Base-by-base conservation (phyloP, 345 rosid genomes). In the Bruguiera sexangula region DNA sequence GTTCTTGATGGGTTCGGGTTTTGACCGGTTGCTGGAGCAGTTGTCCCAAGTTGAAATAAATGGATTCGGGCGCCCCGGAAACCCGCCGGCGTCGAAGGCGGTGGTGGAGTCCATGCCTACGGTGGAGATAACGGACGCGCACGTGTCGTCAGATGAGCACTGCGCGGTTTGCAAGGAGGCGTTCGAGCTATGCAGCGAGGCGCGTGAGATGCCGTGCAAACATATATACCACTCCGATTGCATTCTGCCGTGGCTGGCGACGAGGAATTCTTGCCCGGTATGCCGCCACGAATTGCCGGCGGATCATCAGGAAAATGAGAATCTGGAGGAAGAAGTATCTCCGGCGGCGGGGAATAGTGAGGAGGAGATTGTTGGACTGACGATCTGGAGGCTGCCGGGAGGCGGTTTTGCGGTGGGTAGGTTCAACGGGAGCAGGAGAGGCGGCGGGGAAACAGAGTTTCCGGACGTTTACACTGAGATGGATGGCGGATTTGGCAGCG, bases 351-450 rank as follows among this genome's bases (percentile, higher is more conserved):
- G 18, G 50, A 43, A 13, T 4, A 22, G 29, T 4, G 29, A 55
- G 29, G 83, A 78, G 24, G 73, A 79, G 53, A 53, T 86, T 1
- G 85, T 85, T 11, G 92, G 94, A n/a, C 55, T 90, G 78, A 88
- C 90, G 20, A 83, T 88, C 27, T 90, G 96, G 96, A 80, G 92
- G 71, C 75, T 90, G 1, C 92, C 96, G 0, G 88, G 94, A 1
- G 96, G 92, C 3, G 92, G 92, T 6, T 87, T 86, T 67, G 90
- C 89, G 0, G 94, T 90, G 15, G 94, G 96, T 8, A 82, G 91
- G 53, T 90, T 88, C 69, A 76, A 72, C 53, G 83, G 91, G 6
- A 77, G 75, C 32, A 70, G 77, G 31, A 74, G 75, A 56, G 78
- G 63, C 53, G 81, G 50, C 50, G 18, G 60, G 57, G 86, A 59